Evolutionary conservation across 371 early-diverging fungal species (phyloP).

Genomic region (Circinella umbellata): DNA sequence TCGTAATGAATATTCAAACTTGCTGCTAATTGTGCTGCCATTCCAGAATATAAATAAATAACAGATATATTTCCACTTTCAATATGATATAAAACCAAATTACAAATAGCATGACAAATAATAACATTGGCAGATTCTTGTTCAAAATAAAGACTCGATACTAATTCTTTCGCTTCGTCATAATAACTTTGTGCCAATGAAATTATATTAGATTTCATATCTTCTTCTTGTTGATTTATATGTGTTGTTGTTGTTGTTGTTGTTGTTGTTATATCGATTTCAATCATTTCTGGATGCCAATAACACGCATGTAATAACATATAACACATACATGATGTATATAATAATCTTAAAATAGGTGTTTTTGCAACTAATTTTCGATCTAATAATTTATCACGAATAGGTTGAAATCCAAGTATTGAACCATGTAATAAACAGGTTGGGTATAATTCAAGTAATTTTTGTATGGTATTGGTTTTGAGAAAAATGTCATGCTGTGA

Average conservation of each 20-base stretch:
- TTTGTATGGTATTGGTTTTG: neutral
- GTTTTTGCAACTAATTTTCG: slow-evolving; percentile 7
- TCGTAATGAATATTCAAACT: slow-evolving; percentile 40
- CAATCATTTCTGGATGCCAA: slow-evolving; percentile 43
- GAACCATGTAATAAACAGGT: slow-evolving; percentile 50
- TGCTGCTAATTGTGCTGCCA: slow-evolving; percentile 50
- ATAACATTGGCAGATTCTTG: slow-evolving; percentile 27
- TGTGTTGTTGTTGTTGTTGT: no score
- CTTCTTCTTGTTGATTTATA: no score
- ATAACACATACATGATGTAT: slow-evolving; percentile 43
- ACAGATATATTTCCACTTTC: slow-evolving; percentile 51
- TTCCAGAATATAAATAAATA: slow-evolving; percentile 49
- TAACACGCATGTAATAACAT: slow-evolving; percentile 48
- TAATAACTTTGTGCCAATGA: slow-evolving; percentile 39
- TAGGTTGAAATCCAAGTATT: slow-evolving; percentile 34
- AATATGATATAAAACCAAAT: slow-evolving; percentile 49
- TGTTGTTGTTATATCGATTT: no score
- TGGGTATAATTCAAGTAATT: slow-evolving; percentile 33
- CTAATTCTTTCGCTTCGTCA: slow-evolving; percentile 39
- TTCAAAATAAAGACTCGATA: slow-evolving; percentile 47
- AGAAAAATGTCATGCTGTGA: slow-evolving; percentile 5
- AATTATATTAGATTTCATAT: slow-evolving; percentile 3
- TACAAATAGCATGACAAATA: slow-evolving; percentile 47
- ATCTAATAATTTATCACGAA: slow-evolving; percentile 23
- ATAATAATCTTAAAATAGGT: slow-evolving; percentile 33